These are phyloP conservation scores for Coniochaeta hoffmannii DNA, from an alignment of 2,329 filamentous ascomycete genomes.

Conservation along the genomic window DNA sequence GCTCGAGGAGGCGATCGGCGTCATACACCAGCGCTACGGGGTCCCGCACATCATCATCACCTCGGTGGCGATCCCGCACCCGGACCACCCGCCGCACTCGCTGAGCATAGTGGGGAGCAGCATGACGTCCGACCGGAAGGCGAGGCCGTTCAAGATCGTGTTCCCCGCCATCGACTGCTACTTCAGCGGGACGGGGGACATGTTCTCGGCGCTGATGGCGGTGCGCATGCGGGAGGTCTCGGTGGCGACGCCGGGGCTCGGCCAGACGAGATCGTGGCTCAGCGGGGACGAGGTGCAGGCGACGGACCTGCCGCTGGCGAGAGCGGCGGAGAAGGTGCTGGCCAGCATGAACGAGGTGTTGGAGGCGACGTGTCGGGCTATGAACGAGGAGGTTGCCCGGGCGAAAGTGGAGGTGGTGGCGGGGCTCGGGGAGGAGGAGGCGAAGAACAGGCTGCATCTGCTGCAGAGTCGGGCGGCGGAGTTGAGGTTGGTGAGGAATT, in stretches of 20 bases:
- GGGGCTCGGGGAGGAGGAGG: constrained; percentile 32
- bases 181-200: constrained; percentile 95
- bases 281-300: constrained; percentile 64
- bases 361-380: constrained; percentile 56
- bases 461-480: constrained; percentile 79
- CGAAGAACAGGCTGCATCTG: constrained; percentile 54
- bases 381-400: constrained; percentile 43
- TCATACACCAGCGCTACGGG: constrained; percentile 66
- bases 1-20: constrained; percentile 66
- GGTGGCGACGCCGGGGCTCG: constrained; percentile 31
- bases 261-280: constrained; percentile 59
- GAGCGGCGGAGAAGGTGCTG: constrained; percentile 77
- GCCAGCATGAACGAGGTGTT: constrained; percentile 90
- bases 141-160: constrained; percentile 82
- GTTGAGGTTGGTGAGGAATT: constrained; percentile 72
- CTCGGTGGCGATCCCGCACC: constrained; percentile 63
- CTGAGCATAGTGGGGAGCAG: constrained; percentile 74
- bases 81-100: constrained; percentile 38
- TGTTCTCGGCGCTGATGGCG: constrained; percentile 91
- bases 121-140: constrained; percentile 51
- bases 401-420: constrained; percentile 33
- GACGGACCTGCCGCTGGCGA: constrained; percentile 71
- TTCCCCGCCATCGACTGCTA: constrained; percentile 86
- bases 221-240: constrained; percentile 76
- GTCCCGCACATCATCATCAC: constrained; percentile 91